Conservation (phyloP, 345 rosid species). For the Eucalyptus microcorys region DNA sequence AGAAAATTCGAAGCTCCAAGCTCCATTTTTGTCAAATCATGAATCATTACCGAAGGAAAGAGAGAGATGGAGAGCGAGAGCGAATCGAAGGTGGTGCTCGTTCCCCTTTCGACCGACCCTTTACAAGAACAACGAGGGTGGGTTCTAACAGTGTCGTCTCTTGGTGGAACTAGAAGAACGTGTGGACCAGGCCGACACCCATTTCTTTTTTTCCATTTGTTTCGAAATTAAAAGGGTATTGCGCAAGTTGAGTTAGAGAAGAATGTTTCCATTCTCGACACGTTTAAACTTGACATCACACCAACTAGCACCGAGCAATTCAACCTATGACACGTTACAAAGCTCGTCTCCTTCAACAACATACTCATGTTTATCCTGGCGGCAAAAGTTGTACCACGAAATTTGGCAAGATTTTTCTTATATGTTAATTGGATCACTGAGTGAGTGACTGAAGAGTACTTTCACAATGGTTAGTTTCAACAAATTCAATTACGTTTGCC, state of each 20-base stretch:
- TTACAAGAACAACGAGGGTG: neutral
- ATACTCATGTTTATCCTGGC: neutral
- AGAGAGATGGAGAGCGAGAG: neutral
- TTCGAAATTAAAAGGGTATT: neutral
- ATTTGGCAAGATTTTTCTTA: neutral
- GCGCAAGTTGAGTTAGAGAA: neutral
- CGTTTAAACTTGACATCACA: neutral
- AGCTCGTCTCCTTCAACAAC: neutral
- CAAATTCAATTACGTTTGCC: neutral
- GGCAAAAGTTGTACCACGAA: neutral
- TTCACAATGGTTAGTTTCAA: neutral
- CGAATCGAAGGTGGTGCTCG: neutral
- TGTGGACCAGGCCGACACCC: neutral
- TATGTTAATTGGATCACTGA: neutral
- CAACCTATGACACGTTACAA: neutral
- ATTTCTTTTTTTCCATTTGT: neutral
- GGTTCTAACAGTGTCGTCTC: neutral
- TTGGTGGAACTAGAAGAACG: neutral
- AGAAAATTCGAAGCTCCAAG: neutral
- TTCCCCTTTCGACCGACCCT: neutral
- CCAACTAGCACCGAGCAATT: neutral
- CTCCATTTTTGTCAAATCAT: neutral
- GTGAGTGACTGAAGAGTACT: neutral
- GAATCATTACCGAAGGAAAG: neutral
- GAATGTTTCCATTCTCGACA: neutral